Evolutionary conservation across 2,329 filamentous ascomycete species (phyloP).

Genomic region (Diaporthe vaccinii): DNA sequence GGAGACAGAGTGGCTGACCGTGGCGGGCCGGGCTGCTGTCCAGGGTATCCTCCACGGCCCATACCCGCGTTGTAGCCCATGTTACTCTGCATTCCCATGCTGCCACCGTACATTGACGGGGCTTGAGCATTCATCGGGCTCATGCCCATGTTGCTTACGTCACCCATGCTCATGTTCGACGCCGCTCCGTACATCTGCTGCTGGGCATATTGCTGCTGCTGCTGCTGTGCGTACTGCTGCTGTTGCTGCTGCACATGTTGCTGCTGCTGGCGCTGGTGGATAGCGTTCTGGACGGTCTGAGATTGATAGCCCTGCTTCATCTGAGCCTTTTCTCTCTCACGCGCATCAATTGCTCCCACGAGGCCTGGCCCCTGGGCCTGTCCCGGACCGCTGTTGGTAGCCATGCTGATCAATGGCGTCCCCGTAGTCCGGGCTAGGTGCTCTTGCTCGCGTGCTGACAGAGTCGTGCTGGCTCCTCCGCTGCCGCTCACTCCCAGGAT

Average conservation of each 20-base stretch:
- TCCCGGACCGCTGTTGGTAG: slow-evolving; percentile 61
- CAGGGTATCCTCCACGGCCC: slow-evolving; percentile 43
- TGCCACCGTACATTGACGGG: slow-evolving; percentile 47
- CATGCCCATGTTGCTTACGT: slow-evolving; percentile 49
- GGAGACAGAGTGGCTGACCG: slow-evolving; percentile 40
- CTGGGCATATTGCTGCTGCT: slow-evolving; percentile 50
- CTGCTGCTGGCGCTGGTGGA: slow-evolving; percentile 71
- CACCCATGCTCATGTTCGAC: slow-evolving; percentile 50
- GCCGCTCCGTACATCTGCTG: slow-evolving; percentile 48
- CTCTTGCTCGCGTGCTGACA: slow-evolving; percentile 91
- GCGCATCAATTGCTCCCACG: slow-evolving; percentile 82
- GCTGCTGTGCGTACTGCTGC: slow-evolving; percentile 51
- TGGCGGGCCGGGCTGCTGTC: slow-evolving; percentile 34
- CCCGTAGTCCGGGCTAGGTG: slow-evolving; percentile 87
- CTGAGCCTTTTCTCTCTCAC: slow-evolving; percentile 82
- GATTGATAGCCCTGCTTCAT: slow-evolving; percentile 78
- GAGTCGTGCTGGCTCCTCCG: slow-evolving; percentile 61
- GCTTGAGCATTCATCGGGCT: slow-evolving; percentile 42
- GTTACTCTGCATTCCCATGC: slow-evolving; percentile 42
- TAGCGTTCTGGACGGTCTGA: slow-evolving; percentile 80
- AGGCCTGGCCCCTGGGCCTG: slow-evolving; percentile 71
- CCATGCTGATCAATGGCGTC: slow-evolving; percentile 79
- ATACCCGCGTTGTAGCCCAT: slow-evolving; percentile 40
- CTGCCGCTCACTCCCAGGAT: slow-evolving; percentile 63
- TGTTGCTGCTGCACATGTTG: slow-evolving; percentile 53